Evolutionary conservation across 2,329 filamentous ascomycete genomes (phyloP).

Genomic region (Dissoconium aciculare): DNA sequence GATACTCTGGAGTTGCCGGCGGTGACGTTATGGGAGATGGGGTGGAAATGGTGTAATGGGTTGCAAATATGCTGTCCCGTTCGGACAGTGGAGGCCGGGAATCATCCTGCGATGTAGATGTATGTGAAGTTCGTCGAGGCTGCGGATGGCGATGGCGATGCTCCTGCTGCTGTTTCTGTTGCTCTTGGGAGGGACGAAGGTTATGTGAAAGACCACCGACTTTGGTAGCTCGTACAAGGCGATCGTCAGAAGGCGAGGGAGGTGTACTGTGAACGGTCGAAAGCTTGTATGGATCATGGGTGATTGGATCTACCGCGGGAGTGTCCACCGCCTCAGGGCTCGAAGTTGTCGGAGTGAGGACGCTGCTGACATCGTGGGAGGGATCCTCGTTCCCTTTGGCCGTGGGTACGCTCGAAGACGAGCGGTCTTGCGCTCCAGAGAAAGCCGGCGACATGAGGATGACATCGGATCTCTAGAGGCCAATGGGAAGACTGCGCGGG

Average conservation of each 20-base stretch:
- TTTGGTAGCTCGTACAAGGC: too few species aligned
- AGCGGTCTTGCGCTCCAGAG: constrained; percentile 1
- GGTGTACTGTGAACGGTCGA: too few species aligned
- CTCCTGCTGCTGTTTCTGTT: too few species aligned
- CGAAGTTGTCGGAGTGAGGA: not conserved
- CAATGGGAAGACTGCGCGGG: not conserved
- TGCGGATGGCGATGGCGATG: constrained; percentile 1
- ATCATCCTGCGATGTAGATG: constrained; percentile 16
- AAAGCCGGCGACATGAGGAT: constrained; percentile 1
- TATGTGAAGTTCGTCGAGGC: constrained; percentile 4
- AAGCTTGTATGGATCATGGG: not conserved
- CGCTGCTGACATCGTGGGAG: not conserved
- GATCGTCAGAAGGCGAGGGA: too few species aligned
- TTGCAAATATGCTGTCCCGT: constrained; percentile 49
- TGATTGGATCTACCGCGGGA: not conserved
- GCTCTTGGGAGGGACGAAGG: too few species aligned
- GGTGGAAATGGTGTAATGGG: constrained; percentile 40
- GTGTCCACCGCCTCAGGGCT: not conserved
- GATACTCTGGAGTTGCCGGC: constrained; percentile 1
- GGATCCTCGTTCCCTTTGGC: not conserved
- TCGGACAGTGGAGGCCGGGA: constrained; percentile 42
- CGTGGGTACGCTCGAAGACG: not conserved
- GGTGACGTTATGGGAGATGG: constrained; percentile 32
- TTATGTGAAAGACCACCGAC: too few species aligned
- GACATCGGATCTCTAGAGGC: not conserved